Base-by-base conservation (phyloP, 2,329 filamentous ascomycete genomes). In the Chalara sp. region DNA sequence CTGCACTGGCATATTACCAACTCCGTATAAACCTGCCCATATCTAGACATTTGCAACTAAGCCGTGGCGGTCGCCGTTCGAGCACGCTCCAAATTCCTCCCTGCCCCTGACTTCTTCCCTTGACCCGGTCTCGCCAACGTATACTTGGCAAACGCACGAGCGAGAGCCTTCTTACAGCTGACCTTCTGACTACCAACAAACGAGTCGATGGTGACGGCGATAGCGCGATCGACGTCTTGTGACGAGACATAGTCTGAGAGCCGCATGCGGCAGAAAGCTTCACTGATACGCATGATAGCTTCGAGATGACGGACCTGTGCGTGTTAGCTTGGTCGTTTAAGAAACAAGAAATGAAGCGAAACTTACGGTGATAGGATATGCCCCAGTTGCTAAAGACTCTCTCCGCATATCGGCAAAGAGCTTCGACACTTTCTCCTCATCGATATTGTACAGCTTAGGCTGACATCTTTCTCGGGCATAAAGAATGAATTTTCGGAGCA, bases 161-260 rank as follows among this genome's bases (percentile, higher is more conserved):
- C 87, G 43, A 99, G 78, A 12, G 93, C 90, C 76, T 96, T 96
- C 79, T 97, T 99, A 72, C 89, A 93, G 72, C 89, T 95, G 63
- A 97, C 83, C 75, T 99, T 99, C 68, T 99, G 93, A 62, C 88
- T 95, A 54, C 87, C 89, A 42, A 99, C 89, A 65, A 99, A 99
- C 50, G 88, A 95, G 59, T 97, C 91, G 2, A 99, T 89, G 0
- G 93, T 95, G 6, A 99, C 93, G 11, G 91, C 89, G 64, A 99
- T 99, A 52, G 93, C 93, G 42, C 93, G 89, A 70, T 99, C 93
- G 61, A 99, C 96, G 65, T 99, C 93, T 53, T 87, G 81, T 1
- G 87, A 73, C 5, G 86, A 86, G 70, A 92, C 96, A 74, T 96
- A 97, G 59, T 99, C 93, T 0, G 88, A 93, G n/a, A 99, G 76